A percentile compares a stretch with the other conserved stretches of the same genome.
Evolutionary conservation across 1,284 basidiomycete genomes (phyloP).

Genomic region (Ceratobasidium sp.): DNA sequence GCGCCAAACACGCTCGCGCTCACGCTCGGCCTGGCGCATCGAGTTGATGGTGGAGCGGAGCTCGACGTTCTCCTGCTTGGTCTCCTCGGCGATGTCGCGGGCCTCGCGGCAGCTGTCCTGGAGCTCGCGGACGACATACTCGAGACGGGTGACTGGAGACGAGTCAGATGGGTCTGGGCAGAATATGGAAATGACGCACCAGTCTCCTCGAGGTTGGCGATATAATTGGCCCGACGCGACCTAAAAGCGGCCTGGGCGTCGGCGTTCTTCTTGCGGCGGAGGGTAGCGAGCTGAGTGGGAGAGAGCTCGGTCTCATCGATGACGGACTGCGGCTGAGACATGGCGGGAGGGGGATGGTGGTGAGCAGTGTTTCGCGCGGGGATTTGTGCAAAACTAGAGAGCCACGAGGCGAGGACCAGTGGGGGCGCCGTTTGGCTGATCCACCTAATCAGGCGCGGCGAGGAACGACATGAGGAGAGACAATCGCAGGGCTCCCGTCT

Average conservation of each 20-base stretch:
- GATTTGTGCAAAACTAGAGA: slow-evolving; percentile 40
- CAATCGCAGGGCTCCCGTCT: slow-evolving; percentile 28
- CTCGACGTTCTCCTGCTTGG: slow-evolving; percentile 70
- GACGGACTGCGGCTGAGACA: slow-evolving; percentile 10
- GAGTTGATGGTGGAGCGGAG: slow-evolving; percentile 52
- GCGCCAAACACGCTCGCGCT: slow-evolving; percentile 42
- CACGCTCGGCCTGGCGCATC: slow-evolving; percentile 37
- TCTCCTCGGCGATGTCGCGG: slow-evolving; percentile 65
- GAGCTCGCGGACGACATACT: slow-evolving; percentile 79
- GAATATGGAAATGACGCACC: slow-evolving; percentile 58
- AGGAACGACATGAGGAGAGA: slow-evolving; percentile 34
- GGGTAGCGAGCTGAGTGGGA: slow-evolving; percentile 44
- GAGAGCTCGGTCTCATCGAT: slow-evolving; percentile 41
- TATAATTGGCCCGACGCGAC: slow-evolving; percentile 77
- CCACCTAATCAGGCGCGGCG: slow-evolving; percentile 34
- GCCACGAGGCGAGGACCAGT: slow-evolving; percentile 35
- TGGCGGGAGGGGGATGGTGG: slow-evolving; percentile 32
- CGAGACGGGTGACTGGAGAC: slow-evolving; percentile 73
- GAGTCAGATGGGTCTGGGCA: slow-evolving; percentile 42
- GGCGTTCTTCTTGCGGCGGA: slow-evolving; percentile 74
- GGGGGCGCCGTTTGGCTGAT: slow-evolving; percentile 7
- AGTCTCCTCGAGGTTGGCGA: slow-evolving; percentile 86
- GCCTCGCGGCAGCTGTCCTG: slow-evolving; percentile 80
- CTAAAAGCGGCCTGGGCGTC: slow-evolving; percentile 64
- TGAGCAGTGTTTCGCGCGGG: slow-evolving; percentile 4